Base-by-base conservation (phyloP, 306 rosid genomes). In the Cicer yamashitae region DNA sequence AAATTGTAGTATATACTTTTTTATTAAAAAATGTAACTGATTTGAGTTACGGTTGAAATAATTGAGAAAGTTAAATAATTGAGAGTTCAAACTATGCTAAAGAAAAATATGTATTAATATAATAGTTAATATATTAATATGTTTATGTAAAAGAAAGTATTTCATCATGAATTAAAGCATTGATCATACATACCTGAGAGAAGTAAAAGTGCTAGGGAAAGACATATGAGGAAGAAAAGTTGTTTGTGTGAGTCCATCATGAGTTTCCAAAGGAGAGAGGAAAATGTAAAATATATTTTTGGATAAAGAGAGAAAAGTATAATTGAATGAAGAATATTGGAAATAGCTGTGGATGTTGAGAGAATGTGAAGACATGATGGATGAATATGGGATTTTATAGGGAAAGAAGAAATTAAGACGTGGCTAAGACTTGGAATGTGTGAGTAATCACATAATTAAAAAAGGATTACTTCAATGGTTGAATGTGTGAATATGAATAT, bases 131-230 rank as follows among this genome's bases (percentile, higher is more conserved):
- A 25, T 25, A 25, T 4, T 25, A 25, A 25, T 3, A 25, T 25
- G 3, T 0, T 25, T 25, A 25, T 25, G 4, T 25, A 25, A 25
- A 25, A 25, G 4, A 25, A 25, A 25, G 4, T 25, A 25, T 25
- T 25, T 17, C 59, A 53, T 15, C 8, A 58, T 25, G 10, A 2
- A 6, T 41, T 15, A 3, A 20, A 25, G 4, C 34, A 25, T 25
- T 57, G 2, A 52, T 40, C 45, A 54, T 76, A 76, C 34, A 53
- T 77, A 77, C 76, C 81, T 46, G 76, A 57, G 63, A 77, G 53
- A 17, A 77, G 70, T 43, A 67, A 5, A 15, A 67, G 67, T 2
- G 17, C n/a, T 6, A 67, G 67, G 10, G 50, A 59, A 10, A 77
- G 68, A 15, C 81, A 56, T 30, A 46, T 14, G 22, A 66, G 41